Evolutionary conservation across 225 moss, liverwort and hornwort species (phyloP).

Genomic region (Pseudoscleropodium purum): DNA sequence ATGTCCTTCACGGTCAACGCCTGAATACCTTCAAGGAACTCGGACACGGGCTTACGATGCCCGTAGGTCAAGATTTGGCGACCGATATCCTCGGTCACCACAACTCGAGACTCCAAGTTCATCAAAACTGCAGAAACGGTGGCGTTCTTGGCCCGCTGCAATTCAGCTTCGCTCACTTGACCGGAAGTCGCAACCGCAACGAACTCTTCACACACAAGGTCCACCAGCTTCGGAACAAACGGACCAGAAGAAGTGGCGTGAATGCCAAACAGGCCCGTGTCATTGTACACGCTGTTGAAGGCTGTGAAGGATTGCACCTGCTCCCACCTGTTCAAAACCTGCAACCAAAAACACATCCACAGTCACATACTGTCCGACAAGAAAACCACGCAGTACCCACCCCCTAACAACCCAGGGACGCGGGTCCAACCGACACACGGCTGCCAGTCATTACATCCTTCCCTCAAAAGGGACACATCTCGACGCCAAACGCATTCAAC

Average conservation of each 20-base stretch:
- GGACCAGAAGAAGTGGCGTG: constrained; percentile 29
- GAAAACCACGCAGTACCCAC: not conserved
- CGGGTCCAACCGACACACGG: not conserved
- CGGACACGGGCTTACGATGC: constrained; percentile 36
- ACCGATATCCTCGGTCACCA: constrained; percentile 56
- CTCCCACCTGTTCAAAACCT: constrained; percentile 49
- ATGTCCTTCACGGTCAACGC: constrained; percentile 39
- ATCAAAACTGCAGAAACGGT: constrained; percentile 56
- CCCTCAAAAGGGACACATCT: not conserved
- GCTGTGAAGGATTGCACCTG: constrained; percentile 56
- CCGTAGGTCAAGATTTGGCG: constrained; percentile 54
- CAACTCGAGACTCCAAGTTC: constrained; percentile 61
- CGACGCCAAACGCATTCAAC: not conserved
- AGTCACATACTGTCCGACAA: not conserved
- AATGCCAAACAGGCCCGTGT: constrained; percentile 45
- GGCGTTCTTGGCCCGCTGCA: constrained; percentile 51
- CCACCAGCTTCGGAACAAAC: constrained; percentile 41
- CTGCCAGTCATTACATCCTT: not conserved
- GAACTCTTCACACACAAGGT: constrained; percentile 42
- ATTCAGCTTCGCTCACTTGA: constrained; percentile 32
- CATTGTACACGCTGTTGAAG: constrained; percentile 52
- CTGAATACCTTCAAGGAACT: constrained; percentile 33
- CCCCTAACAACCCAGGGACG: no score
- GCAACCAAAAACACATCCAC: not conserved
- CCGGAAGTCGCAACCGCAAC: constrained; percentile 35